Conservation (phyloP, 2,329 filamentous ascomycete genomes). For the Paraphaeosphaeria sporulosa region DNA sequence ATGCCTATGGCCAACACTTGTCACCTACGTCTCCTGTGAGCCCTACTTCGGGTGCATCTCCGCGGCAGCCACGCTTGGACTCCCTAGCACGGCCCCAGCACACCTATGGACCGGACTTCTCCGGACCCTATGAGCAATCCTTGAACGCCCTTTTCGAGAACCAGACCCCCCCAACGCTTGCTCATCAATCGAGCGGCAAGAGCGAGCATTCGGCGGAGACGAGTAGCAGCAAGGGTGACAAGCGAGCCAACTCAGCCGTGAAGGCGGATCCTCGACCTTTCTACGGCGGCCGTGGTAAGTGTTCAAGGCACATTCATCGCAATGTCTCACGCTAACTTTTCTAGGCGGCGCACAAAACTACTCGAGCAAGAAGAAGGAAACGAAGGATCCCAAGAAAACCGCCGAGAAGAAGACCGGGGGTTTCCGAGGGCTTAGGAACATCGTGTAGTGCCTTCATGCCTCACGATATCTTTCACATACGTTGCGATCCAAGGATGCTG, state of each 20-base stretch:
- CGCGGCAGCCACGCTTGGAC: slow-evolving; percentile 38
- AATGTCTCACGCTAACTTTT: slow-evolving; percentile 27
- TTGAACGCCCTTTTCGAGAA: slow-evolving; percentile 36
- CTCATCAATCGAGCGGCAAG: slow-evolving; percentile 45
- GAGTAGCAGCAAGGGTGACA: slow-evolving; percentile 44
- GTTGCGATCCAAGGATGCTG: not conserved
- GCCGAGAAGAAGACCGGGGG: slow-evolving; percentile 53
- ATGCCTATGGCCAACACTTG: slow-evolving; percentile 39
- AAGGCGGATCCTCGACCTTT: slow-evolving; percentile 58
- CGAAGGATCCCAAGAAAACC: slow-evolving; percentile 52
- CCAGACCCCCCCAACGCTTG: slow-evolving; percentile 23
- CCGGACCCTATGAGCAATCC: slow-evolving; percentile 41
- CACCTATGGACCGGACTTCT: slow-evolving; percentile 35
- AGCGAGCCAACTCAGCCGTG: slow-evolving; percentile 56
- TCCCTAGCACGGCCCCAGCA: slow-evolving; percentile 31
- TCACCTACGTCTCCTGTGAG: slow-evolving; percentile 37
- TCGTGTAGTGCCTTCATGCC: slow-evolving; percentile 35
- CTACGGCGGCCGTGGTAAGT: slow-evolving; percentile 64
- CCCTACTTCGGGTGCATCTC: slow-evolving; percentile 27
- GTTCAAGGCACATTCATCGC: not conserved
- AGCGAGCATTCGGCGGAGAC: slow-evolving; percentile 52
- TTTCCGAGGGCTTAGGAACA: slow-evolving; percentile 50
- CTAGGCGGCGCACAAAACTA: slow-evolving; percentile 61
- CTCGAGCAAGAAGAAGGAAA: slow-evolving; percentile 61
- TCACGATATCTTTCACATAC: not conserved